phyloP scores from a whole-genome alignment of 768 basidiomycete species.

The Leccinum subgranulosum region DNA sequence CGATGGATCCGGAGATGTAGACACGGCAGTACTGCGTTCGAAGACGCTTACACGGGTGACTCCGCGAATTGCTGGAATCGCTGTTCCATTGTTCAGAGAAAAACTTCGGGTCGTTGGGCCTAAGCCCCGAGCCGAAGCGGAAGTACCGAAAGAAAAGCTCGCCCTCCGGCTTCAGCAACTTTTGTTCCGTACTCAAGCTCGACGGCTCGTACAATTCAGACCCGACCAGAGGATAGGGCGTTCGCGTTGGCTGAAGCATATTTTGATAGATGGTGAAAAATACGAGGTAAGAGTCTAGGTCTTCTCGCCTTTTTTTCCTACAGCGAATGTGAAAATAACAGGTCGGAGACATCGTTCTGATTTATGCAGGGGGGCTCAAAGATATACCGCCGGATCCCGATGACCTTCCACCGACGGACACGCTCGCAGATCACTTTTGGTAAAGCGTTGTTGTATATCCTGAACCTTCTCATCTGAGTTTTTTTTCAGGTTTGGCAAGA shows the following conservation, averaged over 20 bases:
- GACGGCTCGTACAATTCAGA: slow-evolving; percentile 17
- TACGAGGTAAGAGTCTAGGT: slow-evolving; percentile 39
- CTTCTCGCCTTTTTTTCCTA: not conserved
- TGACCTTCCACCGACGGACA: slow-evolving; percentile 37
- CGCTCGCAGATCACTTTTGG: slow-evolving; percentile 65
- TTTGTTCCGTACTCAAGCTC: slow-evolving; percentile 15
- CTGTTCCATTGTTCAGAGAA: slow-evolving; percentile 52
- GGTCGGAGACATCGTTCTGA: slow-evolving; percentile 63
- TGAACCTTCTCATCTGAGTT: not conserved
- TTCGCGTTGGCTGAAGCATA: slow-evolving; percentile 37
- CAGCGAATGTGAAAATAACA: slow-evolving; percentile 25
- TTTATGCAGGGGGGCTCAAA: slow-evolving; percentile 36
- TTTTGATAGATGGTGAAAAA: slow-evolving; percentile 40
- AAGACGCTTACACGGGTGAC: slow-evolving; percentile 63
- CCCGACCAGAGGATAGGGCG: slow-evolving; percentile 34
- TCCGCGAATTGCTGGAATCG: slow-evolving; percentile 51
- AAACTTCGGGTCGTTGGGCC: slow-evolving; percentile 52
- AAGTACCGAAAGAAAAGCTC: slow-evolving; percentile 11
- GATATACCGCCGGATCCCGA: slow-evolving; percentile 34
- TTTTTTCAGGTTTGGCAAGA: slow-evolving; percentile 60
- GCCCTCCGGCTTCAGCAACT: slow-evolving; percentile 19
- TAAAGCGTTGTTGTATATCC: slow-evolving; percentile 20
- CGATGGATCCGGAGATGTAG: slow-evolving; percentile 40
- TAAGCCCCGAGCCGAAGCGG: slow-evolving; percentile 23
- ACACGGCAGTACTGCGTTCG: slow-evolving; percentile 56